Base-by-base conservation (phyloP, 768 basidiomycete species). In the Suillus plorans region DNA sequence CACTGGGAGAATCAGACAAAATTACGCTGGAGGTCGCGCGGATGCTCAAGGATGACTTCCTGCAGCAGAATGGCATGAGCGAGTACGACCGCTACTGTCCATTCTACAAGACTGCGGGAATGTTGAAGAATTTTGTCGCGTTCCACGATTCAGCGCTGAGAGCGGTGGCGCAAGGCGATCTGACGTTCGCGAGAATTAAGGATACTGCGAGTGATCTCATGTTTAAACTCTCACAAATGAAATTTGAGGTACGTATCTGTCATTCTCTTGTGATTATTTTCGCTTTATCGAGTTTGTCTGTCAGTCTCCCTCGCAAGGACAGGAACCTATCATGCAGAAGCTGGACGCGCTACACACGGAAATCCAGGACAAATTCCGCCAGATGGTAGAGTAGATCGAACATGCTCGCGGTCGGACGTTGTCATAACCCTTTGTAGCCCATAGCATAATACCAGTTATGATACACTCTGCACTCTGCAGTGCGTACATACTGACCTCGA, bases 151-250 rank as follows among this genome's bases (percentile, higher is more conserved):
- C 85, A n/a, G 94, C 97, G 9, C 82, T 91, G 73, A 90, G 86
- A 73, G 91, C 94, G 25, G 93, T 97, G 59, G 85, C 89, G 34
- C 87, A 91, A 70, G 88, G 89, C 60, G 92, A 95, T 70, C 80
- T 91, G 64, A 94, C 94, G 22, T 97, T 95, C 72, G 80, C 88
- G 41, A 89, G 88, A 82, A 90, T 99, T 77, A 92, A 92, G 74
- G 96, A 98, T 68, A 82, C 88, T 16, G 86, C 94, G 5, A 80
- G 85, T 60, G 97, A 99, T 72, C 78, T 97, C 66, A 92, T 95
- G 86, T 99, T 90, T 83, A 94, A 95, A 77, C 87, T 99, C n/a
- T 97, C 95, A 55, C 96, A 99, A 78, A 96, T 97, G 95, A 99
- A 98, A 77, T 98, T 97, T 74, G 95, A 97, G 89, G 95, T 94